These are phyloP conservation scores for Annona squamosa DNA, from an alignment of 164 flowering plant species.

Conservation along the genomic window DNA sequence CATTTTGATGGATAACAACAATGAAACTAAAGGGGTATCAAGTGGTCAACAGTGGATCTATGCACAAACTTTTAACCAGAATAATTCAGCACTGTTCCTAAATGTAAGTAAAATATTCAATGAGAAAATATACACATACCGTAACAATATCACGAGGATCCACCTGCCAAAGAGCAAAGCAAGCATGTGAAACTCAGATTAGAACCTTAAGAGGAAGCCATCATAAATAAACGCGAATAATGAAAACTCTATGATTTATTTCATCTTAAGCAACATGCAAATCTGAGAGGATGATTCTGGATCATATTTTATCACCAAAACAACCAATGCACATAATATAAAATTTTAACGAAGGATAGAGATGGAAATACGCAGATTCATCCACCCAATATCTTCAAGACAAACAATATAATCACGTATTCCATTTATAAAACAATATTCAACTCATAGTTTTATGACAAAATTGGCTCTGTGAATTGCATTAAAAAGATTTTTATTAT, in stretches of 20 bases:
- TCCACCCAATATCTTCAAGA: too few species aligned
- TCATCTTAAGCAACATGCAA: neutral
- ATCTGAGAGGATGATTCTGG: neutral
- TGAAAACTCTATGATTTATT: neutral
- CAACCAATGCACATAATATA: too few species aligned
- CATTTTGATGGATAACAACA: neutral
- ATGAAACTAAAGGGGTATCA: neutral
- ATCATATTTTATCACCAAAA: neutral
- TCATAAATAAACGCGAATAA: neutral
- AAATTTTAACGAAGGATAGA: too few species aligned
- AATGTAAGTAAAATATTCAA: neutral
- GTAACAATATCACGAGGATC: constrained; percentile 96
- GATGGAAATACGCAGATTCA: too few species aligned
- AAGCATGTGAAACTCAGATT: constrained; percentile 11
- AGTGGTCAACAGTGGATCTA: too few species aligned
- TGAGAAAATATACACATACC: constrained; percentile 43
- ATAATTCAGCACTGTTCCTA: neutral
- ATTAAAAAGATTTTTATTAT: too few species aligned
- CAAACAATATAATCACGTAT: too few species aligned
- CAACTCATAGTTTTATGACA: too few species aligned
- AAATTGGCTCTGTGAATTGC: too few species aligned
- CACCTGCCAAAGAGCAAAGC: constrained; percentile 54
- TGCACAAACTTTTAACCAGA: neutral
- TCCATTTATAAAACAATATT: too few species aligned
- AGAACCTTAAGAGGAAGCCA: neutral